These are phyloP conservation scores for Herpomyces periplanetae DNA, from an alignment of 2,329 filamentous ascomycete species.

Conservation along the genomic window DNA sequence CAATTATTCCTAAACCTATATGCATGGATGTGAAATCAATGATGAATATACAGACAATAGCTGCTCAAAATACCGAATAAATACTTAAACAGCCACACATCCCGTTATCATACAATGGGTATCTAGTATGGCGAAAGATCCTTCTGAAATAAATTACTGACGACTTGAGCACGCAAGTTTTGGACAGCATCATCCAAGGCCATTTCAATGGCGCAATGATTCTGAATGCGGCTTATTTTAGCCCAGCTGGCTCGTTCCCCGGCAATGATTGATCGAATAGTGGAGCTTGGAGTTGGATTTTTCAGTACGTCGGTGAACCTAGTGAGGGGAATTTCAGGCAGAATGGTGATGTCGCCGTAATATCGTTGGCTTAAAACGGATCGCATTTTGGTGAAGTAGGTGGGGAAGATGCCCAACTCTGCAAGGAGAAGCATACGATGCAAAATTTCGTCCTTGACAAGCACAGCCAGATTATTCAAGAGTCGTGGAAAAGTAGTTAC, in stretches of 20 bases:
- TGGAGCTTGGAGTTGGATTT: constrained; percentile 57
- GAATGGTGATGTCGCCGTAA: constrained; percentile 72
- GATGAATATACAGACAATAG: too few species aligned
- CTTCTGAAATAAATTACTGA: too few species aligned
- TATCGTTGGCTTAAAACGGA: constrained; percentile 67
- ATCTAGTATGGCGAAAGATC: too few species aligned
- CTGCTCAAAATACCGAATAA: too few species aligned
- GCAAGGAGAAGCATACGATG: constrained; percentile 42
- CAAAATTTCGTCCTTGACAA: constrained; percentile 39
- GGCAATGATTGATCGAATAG: constrained; percentile 31
- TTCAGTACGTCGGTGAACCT: constrained; percentile 36
- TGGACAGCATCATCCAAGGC: constrained; percentile 39
- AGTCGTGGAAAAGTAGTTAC: constrained; percentile 13
- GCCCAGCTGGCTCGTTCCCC: constrained; percentile 77
- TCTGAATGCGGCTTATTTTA: constrained; percentile 42
- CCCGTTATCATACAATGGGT: too few species aligned
- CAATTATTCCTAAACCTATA: too few species aligned
- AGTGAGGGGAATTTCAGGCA: constrained; percentile 32
- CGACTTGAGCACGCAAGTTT: constrained; percentile 21
- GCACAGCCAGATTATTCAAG: constrained; percentile 22
- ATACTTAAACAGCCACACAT: too few species aligned
- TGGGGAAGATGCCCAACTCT: constrained; percentile 43
- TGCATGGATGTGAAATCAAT: too few species aligned
- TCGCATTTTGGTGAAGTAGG: constrained; percentile 30
- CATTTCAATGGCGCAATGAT: constrained; percentile 56